These are phyloP conservation scores for Sphagnum magellanicum DNA, from an alignment of 228 moss, liverwort and hornwort species.

Conservation along the genomic window DNA sequence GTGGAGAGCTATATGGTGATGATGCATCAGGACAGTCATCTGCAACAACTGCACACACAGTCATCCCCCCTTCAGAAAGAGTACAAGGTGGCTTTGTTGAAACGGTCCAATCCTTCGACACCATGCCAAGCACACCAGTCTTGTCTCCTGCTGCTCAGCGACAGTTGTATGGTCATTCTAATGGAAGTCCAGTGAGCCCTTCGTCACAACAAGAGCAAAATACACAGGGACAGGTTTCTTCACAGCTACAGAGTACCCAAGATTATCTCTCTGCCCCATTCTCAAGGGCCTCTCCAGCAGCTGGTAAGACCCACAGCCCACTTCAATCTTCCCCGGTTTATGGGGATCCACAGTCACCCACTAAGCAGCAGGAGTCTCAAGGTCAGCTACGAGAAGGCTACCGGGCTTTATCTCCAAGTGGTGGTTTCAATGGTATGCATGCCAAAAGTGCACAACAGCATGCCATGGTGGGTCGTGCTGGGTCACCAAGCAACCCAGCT, in stretches of 20 bases:
- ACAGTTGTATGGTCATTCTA: not conserved
- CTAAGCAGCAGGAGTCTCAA: conserved; percentile 21
- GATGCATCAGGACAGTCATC: conserved; percentile 2
- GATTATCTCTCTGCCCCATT: conserved; percentile 27
- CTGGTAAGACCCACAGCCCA: conserved; percentile 7
- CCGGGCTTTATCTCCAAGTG: not conserved
- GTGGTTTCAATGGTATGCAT: not conserved
- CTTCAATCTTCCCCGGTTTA: conserved; percentile 14
- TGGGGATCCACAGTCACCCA: conserved; percentile 18
- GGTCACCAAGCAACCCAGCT: conserved; percentile 11
- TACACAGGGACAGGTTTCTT: conserved; percentile 10
- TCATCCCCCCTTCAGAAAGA: conserved; percentile 1
- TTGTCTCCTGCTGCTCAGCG: not conserved
- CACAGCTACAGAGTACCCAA: conserved; percentile 8
- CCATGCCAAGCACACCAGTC: conserved; percentile 7
- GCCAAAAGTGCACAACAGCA: conserved; percentile 31
- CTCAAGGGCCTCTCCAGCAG: conserved; percentile 9
- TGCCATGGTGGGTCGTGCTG: conserved; percentile 25
- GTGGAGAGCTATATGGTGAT: conserved; percentile 30
- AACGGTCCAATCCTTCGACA: conserved; percentile 27
- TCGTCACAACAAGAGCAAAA: conserved; percentile 6
- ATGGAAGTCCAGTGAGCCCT: not conserved
- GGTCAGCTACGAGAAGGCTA: not conserved
- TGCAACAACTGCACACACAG: conserved; percentile 2
- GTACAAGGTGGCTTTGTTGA: conserved; percentile 42